Percentiles rank a stretch among this genome's conserved stretches.
These are phyloP conservation scores for Penicillium coffeae DNA, from an alignment of 495 filamentous ascomycete genomes.

Conservation along the genomic window DNA sequence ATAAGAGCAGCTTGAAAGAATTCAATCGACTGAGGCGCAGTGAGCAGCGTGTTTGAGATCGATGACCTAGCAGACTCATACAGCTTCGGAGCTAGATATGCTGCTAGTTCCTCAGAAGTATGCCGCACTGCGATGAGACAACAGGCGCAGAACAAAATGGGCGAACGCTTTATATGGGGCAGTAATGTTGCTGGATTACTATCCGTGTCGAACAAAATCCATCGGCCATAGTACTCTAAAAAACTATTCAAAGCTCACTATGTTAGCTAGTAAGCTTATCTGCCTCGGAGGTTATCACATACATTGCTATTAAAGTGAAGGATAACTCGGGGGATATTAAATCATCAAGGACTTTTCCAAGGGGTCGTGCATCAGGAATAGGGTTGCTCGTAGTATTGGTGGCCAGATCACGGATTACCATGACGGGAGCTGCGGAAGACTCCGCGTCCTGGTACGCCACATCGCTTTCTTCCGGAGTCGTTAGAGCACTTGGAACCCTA, in stretches of 20 bases:
- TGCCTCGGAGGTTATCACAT: too few species aligned
- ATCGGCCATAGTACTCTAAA: slow-evolving; percentile 37
- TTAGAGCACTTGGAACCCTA: slow-evolving; percentile 9
- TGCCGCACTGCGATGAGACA: slow-evolving; percentile 45
- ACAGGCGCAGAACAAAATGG: slow-evolving; percentile 38
- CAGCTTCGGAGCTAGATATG: slow-evolving; percentile 32
- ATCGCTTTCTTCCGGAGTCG: slow-evolving; percentile 10
- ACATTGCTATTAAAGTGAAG: slow-evolving; percentile 23
- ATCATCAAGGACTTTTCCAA: slow-evolving; percentile 14
- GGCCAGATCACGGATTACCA: slow-evolving; percentile 34
- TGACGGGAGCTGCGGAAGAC: slow-evolving; percentile 29
- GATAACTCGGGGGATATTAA: slow-evolving; percentile 21
- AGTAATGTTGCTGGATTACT: slow-evolving; percentile 22
- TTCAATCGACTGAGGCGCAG: slow-evolving; percentile 36
- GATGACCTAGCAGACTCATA: slow-evolving; percentile 36
- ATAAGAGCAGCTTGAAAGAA: slow-evolving; percentile 45
- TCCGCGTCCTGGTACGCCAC: slow-evolving; percentile 14
- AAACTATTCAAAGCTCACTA: slow-evolving; percentile 9
- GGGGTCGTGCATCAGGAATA: slow-evolving; percentile 18
- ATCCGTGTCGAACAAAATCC: slow-evolving; percentile 36
- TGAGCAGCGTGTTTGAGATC: slow-evolving; percentile 30
- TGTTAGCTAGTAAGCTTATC: not conserved
- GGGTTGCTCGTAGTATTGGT: slow-evolving; percentile 24
- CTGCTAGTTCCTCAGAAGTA: slow-evolving; percentile 35
- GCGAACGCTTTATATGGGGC: slow-evolving; percentile 28